Percentiles rank a stretch among this genome's conserved stretches.
phyloP scores from a whole-genome alignment of 139 green algal species.

The Tetradesmus lagerheimii region DNA sequence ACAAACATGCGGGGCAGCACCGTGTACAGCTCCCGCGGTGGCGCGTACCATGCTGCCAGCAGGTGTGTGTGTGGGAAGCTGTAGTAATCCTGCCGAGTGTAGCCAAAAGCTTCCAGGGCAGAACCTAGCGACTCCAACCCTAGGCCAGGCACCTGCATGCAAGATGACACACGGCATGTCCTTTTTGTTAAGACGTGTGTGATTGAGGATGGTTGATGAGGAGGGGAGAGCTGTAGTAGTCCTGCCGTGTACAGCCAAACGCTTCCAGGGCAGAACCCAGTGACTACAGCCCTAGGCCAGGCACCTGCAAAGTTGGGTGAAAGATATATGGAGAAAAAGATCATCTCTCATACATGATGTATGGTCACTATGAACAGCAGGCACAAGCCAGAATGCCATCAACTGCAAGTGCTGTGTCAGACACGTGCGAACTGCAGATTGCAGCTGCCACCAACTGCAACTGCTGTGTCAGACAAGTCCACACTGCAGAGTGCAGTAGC shows the following conservation, averaged over 20 bases:
- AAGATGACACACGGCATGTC: too few species aligned
- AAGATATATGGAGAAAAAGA: too few species aligned
- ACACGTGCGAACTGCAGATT: too few species aligned
- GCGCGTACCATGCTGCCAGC: conserved; percentile 54
- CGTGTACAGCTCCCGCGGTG: conserved; percentile 27
- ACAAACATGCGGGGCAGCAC: conserved; percentile 46
- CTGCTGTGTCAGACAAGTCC: too few species aligned
- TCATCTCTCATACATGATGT: too few species aligned
- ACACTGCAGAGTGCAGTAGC: too few species aligned
- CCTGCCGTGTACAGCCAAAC: conserved; percentile 44
- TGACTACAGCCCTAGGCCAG: conserved; percentile 50
- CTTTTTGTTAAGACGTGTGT: too few species aligned
- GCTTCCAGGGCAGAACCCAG: conserved; percentile 47
- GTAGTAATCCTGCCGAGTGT: conserved; percentile 43
- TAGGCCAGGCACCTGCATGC: conserved; percentile 51
- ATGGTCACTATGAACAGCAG: too few species aligned
- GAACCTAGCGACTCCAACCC: conserved; percentile 49
- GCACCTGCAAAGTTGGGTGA: conserved; percentile 44
- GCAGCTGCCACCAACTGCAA: too few species aligned
- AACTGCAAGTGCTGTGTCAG: too few species aligned
- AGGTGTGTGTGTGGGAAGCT: conserved; percentile 58
- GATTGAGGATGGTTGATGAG: too few species aligned
- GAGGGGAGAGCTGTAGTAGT: conserved; percentile 53
- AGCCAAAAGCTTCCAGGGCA: conserved; percentile 51
- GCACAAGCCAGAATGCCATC: too few species aligned